Evolutionary conservation across 805 yeast genomes (phyloP).

Genomic region (Schwanniomyces sp.): DNA sequence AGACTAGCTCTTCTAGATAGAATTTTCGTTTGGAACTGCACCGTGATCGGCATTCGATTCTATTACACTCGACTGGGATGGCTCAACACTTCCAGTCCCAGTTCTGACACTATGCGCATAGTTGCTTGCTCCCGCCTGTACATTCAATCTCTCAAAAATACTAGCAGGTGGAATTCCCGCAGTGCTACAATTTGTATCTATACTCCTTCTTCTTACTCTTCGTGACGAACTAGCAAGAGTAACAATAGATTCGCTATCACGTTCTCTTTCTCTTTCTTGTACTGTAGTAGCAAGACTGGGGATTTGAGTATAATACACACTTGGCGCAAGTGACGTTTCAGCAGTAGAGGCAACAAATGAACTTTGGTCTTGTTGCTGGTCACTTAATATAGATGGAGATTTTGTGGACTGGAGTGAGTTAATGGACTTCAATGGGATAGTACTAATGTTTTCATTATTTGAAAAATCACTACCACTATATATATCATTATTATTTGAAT

Average conservation of each 20-base stretch:
- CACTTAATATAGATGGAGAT: slow-evolving; percentile 40
- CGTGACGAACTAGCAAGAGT: slow-evolving; percentile 44
- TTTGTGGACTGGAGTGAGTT: slow-evolving; percentile 41
- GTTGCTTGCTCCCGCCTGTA: slow-evolving; percentile 29
- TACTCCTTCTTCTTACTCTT: slow-evolving; percentile 38
- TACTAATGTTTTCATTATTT: slow-evolving; percentile 43
- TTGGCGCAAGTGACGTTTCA: slow-evolving; percentile 51
- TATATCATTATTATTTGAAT: slow-evolving; percentile 6
- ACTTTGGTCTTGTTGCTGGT: slow-evolving; percentile 24
- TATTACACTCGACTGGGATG: slow-evolving; percentile 6
- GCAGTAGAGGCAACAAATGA: slow-evolving; percentile 46
- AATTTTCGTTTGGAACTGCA: not conserved
- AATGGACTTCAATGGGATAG: slow-evolving; percentile 48
- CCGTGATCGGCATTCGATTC: slow-evolving; percentile 3
- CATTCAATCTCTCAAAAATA: slow-evolving; percentile 53
- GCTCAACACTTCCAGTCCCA: slow-evolving; percentile 6
- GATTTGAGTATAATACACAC: slow-evolving; percentile 15
- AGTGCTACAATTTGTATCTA: slow-evolving; percentile 61
- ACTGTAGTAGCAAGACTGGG: not conserved
- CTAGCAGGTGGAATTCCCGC: slow-evolving; percentile 76
- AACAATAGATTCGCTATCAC: slow-evolving; percentile 44
- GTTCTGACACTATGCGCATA: slow-evolving; percentile 16
- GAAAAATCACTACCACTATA: slow-evolving; percentile 14
- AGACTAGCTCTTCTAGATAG: not conserved
- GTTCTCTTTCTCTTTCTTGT: slow-evolving; percentile 20